Evolutionary conservation across 495 filamentous ascomycete species (phyloP).

Genomic region (Trichoderma orchidacearum): DNA sequence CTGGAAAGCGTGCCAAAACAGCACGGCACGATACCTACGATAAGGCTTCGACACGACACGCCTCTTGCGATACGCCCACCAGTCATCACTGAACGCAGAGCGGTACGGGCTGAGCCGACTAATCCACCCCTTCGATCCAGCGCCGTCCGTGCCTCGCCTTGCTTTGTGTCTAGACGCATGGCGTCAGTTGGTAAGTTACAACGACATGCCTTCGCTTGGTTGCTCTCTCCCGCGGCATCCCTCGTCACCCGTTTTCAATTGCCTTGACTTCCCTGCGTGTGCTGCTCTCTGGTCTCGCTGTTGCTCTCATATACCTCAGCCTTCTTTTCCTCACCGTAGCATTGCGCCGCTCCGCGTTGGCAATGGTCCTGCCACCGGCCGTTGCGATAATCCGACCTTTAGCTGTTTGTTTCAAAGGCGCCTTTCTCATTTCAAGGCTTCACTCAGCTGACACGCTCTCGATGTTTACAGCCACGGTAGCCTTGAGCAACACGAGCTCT

Average conservation of each 20-base stretch:
- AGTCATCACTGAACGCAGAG: neutral
- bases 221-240: neutral
- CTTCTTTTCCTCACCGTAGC: neutral
- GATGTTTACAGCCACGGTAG: neutral
- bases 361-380: too few species aligned
- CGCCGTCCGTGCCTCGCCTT: neutral
- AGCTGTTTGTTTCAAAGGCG: too few species aligned
- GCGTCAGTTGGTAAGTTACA: neutral
- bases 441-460: neutral
- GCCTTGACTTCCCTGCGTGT: neutral
- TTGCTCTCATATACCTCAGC: neutral
- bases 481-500: neutral
- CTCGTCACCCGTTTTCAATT: neutral
- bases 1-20: neutral
- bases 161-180: too few species aligned
- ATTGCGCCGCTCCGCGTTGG: too few species aligned
- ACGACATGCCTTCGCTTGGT: neutral
- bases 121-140: neutral
- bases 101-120: neutral
- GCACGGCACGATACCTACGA: neutral
- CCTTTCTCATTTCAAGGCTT: neutral
- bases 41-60: neutral
- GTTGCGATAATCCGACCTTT: too few species aligned
- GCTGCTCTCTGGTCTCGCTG: too few species aligned
- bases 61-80: neutral